Evolutionary conservation across 2,329 filamentous ascomycete species (phyloP).

Genomic region (Bipolaris victoriae): DNA sequence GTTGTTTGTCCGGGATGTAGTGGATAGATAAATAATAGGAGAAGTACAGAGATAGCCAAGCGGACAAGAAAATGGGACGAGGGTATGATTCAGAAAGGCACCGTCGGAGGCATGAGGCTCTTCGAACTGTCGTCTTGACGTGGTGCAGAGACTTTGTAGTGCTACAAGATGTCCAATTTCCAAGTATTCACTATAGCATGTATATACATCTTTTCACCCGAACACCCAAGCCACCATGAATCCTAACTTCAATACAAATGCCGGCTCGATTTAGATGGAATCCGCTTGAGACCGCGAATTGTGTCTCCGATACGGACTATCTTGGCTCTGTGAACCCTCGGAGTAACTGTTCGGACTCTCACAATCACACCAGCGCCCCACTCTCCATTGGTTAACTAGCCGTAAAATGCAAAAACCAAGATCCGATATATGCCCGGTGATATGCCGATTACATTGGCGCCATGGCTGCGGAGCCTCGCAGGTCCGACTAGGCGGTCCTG

Average conservation of each 20-base stretch:
- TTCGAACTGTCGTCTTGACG: not conserved
- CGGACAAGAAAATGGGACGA: not conserved
- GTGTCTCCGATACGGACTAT: not conserved
- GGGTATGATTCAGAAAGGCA: not conserved
- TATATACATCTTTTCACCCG: not conserved
- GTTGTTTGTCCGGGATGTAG: not conserved
- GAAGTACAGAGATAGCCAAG: not conserved
- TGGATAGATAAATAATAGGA: not conserved
- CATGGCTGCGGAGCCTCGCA: not conserved
- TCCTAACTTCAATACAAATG: not conserved
- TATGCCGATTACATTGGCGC: not conserved
- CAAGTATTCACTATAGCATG: not conserved
- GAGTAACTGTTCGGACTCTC: constrained; percentile 1
- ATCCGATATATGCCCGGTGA: not conserved
- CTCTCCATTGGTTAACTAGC: not conserved
- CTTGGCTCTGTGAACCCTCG: not conserved
- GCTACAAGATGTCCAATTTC: not conserved
- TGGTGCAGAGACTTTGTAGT: not conserved
- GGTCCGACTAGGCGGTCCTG: not conserved
- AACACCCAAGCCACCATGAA: not conserved
- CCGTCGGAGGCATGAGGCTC: not conserved
- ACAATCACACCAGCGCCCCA: not conserved
- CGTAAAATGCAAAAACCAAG: not conserved
- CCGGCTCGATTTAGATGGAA: not conserved
- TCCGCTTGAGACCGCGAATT: not conserved